These are phyloP conservation scores for Truncatella angustata DNA, from an alignment of 2,329 filamentous ascomycete genomes.

Conservation along the genomic window DNA sequence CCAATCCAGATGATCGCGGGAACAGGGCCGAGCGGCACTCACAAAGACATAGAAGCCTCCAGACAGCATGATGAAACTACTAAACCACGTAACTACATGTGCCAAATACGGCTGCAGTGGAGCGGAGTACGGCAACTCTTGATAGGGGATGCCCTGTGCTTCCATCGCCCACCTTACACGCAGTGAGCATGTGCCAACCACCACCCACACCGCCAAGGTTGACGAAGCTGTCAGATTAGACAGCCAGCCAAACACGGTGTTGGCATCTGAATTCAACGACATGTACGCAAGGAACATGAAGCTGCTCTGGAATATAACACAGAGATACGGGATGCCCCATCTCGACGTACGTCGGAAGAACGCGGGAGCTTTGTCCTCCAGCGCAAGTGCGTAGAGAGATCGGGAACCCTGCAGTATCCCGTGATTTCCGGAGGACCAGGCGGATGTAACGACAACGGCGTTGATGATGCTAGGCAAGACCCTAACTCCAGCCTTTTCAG, in stretches of 20 bases:
- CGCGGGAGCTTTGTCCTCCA: slow-evolving; percentile 45
- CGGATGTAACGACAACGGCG: slow-evolving; percentile 35
- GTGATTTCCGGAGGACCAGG: slow-evolving; percentile 40
- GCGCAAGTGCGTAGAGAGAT: slow-evolving; percentile 46
- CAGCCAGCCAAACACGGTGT: slow-evolving; percentile 26
- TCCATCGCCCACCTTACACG: slow-evolving; percentile 19
- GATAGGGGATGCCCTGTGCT: slow-evolving; percentile 20
- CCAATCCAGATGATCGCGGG: too few relatives aligned
- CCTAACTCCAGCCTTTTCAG: slow-evolving; percentile 39
- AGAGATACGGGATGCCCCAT: slow-evolving; percentile 38
- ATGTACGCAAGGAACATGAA: slow-evolving; percentile 14
- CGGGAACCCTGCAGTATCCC: slow-evolving; percentile 46
- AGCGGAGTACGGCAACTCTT: slow-evolving; percentile 23
- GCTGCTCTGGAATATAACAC: slow-evolving; percentile 15
- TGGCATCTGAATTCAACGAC: slow-evolving; percentile 17
- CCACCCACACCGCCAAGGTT: slow-evolving; percentile 21
- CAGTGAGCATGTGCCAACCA: slow-evolving; percentile 22
- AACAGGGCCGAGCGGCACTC: not conserved
- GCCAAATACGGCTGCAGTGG: slow-evolving; percentile 27
- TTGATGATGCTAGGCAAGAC: slow-evolving; percentile 37
- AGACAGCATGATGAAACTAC: slow-evolving; percentile 22
- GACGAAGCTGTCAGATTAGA: slow-evolving; percentile 22
- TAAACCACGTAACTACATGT: slow-evolving; percentile 16
- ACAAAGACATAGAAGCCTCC: slow-evolving; percentile 25
- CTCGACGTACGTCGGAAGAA: slow-evolving; percentile 45